phyloP scores from a whole-genome alignment of 306 rosid species.

The Vigna radiata region DNA sequence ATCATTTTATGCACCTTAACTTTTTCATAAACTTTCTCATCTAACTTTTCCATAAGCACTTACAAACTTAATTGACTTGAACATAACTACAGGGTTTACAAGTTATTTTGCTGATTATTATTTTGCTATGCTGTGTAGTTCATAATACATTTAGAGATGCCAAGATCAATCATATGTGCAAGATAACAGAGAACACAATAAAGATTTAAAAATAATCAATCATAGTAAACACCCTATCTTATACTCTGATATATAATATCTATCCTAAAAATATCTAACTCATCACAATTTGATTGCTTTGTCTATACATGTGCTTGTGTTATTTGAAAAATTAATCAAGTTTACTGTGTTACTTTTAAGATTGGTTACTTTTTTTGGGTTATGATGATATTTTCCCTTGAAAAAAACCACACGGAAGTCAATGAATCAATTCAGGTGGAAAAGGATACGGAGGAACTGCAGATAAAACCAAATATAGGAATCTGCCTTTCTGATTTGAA shows the following conservation, averaged over 20 bases:
- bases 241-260: neutral
- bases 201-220: too few species aligned
- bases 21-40: too few species aligned
- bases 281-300: constrained; percentile 6
- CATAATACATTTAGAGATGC: too few species aligned
- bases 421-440: constrained; percentile 59
- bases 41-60: too few species aligned
- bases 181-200: too few species aligned
- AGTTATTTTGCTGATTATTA: too few species aligned
- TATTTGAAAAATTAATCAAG: constrained; percentile 8
- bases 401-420: constrained; percentile 51
- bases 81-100: too few species aligned
- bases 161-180: too few species aligned
- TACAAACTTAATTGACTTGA: too few species aligned
- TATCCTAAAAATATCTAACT: neutral
- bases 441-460: constrained; percentile 64
- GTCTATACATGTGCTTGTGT: neutral
- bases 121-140: too few species aligned
- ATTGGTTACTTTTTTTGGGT: neutral
- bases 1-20: too few species aligned
- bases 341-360: constrained; percentile 23
- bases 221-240: neutral
- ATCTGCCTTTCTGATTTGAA: constrained; percentile 79
- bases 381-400: constrained; percentile 32
- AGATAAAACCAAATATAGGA: constrained; percentile 67